phyloP scores from a whole-genome alignment of 2,329 filamentous ascomycete genomes.

The Venturia effusa region DNA sequence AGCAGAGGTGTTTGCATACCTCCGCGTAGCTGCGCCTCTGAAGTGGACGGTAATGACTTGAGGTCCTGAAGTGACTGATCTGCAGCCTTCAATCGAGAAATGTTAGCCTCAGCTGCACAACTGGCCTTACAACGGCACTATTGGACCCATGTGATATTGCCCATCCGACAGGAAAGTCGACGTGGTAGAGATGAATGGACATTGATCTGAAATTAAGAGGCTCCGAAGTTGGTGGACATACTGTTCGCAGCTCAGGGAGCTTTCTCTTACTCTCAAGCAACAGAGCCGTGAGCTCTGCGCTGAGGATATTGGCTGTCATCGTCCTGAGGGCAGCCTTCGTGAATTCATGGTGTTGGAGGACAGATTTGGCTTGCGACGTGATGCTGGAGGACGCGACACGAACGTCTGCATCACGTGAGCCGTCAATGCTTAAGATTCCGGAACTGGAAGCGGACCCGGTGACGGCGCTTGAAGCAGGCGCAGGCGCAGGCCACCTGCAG shows the following conservation, averaged over 20 bases:
- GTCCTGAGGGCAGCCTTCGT: conserved; percentile 22
- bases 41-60: conserved; percentile 61
- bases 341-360: neutral
- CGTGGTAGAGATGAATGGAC: neutral
- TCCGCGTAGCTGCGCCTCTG: conserved; percentile 64
- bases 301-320: conserved; percentile 87
- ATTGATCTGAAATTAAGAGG: neutral
- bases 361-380: neutral
- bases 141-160: too few relatives aligned
- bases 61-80: conserved; percentile 90
- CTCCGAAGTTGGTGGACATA: conserved; percentile 27
- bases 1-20: conserved; percentile 33
- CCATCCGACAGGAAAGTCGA: too few relatives aligned
- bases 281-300: conserved; percentile 78
- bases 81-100: conserved; percentile 55
- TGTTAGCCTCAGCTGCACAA: conserved; percentile 13
- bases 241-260: conserved; percentile 78
- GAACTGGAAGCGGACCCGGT: neutral
- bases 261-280: conserved; percentile 95
- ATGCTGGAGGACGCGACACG: neutral
- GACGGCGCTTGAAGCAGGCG: neutral
- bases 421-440: neutral
- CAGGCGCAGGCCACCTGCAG: too few relatives aligned
- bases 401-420: neutral
- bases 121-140: too few relatives aligned